A percentile compares a stretch with the other conserved stretches of the same genome.
Conservation (phyloP, 2,329 filamentous ascomycete genomes). For the Neofusicoccum sp. region DNA sequence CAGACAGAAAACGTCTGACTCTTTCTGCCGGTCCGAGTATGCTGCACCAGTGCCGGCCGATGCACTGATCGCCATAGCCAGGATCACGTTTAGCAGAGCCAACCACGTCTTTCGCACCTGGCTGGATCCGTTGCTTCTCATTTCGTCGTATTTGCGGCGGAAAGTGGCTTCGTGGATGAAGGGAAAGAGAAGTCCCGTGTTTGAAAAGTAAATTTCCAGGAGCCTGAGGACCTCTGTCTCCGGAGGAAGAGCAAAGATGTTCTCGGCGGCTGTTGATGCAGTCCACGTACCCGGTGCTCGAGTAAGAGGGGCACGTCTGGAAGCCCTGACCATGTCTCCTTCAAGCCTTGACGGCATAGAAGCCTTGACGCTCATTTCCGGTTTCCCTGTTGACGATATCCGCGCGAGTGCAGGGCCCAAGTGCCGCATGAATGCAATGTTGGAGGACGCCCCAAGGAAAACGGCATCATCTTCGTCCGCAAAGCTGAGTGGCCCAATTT, state of each 20-base stretch:
- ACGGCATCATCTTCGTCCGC: constrained; percentile 38
- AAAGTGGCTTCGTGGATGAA: constrained; percentile 41
- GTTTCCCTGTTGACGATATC: constrained; percentile 18
- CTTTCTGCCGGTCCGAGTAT: constrained; percentile 33
- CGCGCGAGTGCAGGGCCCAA: constrained; percentile 30
- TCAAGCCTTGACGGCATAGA: constrained; percentile 19
- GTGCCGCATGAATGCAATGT: constrained; percentile 42
- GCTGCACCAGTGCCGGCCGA: constrained; percentile 28
- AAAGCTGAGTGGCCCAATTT: constrained; percentile 37
- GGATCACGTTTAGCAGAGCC: constrained; percentile 50
- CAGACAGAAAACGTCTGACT: constrained; percentile 48
- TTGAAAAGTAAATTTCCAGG: constrained; percentile 38
- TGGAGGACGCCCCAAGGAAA: constrained; percentile 43
- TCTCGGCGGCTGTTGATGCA: constrained; percentile 23
- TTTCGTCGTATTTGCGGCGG: constrained; percentile 34
- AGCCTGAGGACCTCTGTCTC: constrained; percentile 30
- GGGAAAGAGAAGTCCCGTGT: constrained; percentile 40
- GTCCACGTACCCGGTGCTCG: background rate
- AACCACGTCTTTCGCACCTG: constrained; percentile 51
- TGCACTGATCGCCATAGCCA: constrained; percentile 48
- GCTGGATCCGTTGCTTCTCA: constrained; percentile 31
- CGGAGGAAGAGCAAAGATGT: constrained; percentile 21
- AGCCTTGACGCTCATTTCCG: background rate
- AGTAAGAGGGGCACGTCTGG: constrained; percentile 24
- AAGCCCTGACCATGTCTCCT: constrained; percentile 24